These are phyloP conservation scores for Leishmania tropica DNA, from an alignment of 208 protist species.

Conservation along the genomic window DNA sequence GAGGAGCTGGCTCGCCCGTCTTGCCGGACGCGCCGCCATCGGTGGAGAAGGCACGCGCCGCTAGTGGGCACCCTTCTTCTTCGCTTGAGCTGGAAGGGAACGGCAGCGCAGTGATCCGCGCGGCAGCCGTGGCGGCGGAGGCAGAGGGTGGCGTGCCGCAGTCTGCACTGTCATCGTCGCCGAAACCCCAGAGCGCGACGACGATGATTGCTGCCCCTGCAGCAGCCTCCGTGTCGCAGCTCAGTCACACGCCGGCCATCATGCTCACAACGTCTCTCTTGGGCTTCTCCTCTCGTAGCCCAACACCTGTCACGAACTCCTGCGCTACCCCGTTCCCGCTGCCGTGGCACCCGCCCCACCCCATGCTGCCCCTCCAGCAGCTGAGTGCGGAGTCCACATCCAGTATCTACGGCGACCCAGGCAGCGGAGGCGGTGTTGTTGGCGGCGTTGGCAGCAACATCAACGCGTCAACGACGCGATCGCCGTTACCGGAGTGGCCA, in stretches of 20 bases:
- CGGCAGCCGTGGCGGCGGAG: not conserved
- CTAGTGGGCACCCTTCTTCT: not conserved
- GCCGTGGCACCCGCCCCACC: not conserved
- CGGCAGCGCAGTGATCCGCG: not conserved
- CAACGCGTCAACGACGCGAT: not conserved
- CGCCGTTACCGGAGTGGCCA: not conserved
- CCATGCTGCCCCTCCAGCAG: not conserved
- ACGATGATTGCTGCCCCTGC: not conserved
- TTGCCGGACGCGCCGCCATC: not conserved
- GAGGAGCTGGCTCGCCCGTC: not conserved
- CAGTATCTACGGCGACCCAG: not conserved
- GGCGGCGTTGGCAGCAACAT: not conserved
- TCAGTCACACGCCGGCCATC: not conserved
- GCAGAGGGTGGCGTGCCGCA: not conserved
- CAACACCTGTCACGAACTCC: conserved; percentile 4
- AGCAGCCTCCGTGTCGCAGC: not conserved
- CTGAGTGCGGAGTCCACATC: not conserved
- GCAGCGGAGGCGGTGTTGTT: not conserved
- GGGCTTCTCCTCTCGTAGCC: not conserved
- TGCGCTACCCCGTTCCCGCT: not conserved
- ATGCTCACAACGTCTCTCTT: not conserved
- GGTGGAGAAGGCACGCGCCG: not conserved
- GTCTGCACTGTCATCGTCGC: not conserved
- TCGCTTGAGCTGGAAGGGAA: not conserved
- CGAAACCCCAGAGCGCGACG: not conserved